Base-by-base conservation (phyloP, 305 asterid genomes). In the Solanum hybrid region DNA sequence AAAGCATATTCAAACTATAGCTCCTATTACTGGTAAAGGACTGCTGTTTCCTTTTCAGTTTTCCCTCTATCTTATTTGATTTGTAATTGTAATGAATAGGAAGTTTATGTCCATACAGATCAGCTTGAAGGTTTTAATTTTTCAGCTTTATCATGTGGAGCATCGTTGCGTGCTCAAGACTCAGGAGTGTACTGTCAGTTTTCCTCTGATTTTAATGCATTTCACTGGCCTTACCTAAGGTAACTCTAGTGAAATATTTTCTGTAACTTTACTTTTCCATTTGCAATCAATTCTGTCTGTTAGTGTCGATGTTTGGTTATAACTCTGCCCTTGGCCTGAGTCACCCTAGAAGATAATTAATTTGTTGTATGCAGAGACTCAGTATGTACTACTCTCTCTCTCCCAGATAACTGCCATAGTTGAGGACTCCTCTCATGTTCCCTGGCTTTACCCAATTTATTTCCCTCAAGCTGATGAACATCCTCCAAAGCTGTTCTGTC, bases 21-120 rank as follows among this genome's bases (percentile, higher is more conserved):
- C 93, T 89, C 84, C 89, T 28, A 90, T 89, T 34, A 51, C 93
- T 90, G 96, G 96, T 93, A 91, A 89, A 26, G 61, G 78, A 81
- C 24, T 64, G 87, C 22, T 42, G 36, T 33, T 37, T 89, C 75
- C 20, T 86, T 71, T 81, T 42, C 37, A 88, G 84, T 40, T 90
- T 57, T 42, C 86, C 31, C 1, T 33, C n/a, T 46, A 24, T 76
- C 75, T 77, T 76, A 90, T 40, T 87, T 61, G 88, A 31, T 79
- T 84, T 92, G 86, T 84, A 88, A 29, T 40, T 51, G 33, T 29
- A 69, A 77, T 37, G 88, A 79, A 74, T 86, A 64, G 89, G 73
- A 37, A 69, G 73, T 61, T 61, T 84, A 35, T n/a, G 34, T 36
- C 81, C 86, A 74, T 90, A 86, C 86, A 89, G 90, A 91, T 89